Conservation (phyloP, 2,329 filamentous ascomycete genomes). For the Ceratocystis cubensis region DNA sequence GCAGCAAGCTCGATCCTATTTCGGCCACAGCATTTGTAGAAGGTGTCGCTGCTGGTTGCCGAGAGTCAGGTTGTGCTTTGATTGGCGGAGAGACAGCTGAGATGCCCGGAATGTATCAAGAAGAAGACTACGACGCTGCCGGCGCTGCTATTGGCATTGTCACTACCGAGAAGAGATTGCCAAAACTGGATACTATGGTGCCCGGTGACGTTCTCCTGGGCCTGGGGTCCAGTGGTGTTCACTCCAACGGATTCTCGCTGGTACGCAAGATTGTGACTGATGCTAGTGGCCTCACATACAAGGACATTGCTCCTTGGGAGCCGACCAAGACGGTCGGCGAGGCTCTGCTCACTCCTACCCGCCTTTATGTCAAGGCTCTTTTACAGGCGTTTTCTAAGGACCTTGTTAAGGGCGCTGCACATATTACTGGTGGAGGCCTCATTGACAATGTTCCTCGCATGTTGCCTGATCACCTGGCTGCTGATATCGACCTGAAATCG, state of each 20-base stretch:
- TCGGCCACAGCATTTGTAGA: slow-evolving; percentile 76
- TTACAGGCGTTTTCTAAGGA: slow-evolving; percentile 50
- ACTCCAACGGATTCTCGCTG: slow-evolving; percentile 97
- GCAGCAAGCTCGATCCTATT: slow-evolving; percentile 69
- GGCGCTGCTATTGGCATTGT: slow-evolving; percentile 84
- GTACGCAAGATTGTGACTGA: slow-evolving; percentile 71
- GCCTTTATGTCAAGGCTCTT: slow-evolving; percentile 81
- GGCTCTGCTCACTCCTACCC: slow-evolving; percentile 74
- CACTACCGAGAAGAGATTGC: slow-evolving; percentile 54
- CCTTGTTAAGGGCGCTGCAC: slow-evolving; percentile 80
- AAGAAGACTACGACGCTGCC: slow-evolving; percentile 83
- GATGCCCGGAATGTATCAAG: slow-evolving; percentile 90
- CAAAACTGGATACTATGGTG: slow-evolving; percentile 61
- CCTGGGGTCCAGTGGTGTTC: slow-evolving; percentile 71
- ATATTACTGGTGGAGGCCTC: slow-evolving; percentile 92
- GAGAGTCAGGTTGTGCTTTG: slow-evolving; percentile 71
- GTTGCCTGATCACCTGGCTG: slow-evolving; percentile 66
- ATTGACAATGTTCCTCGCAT: slow-evolving; percentile 90
- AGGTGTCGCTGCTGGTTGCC: slow-evolving; percentile 79
- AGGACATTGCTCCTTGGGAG: slow-evolving; percentile 66
- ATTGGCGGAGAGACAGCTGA: slow-evolving; percentile 97
- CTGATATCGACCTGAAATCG: slow-evolving; percentile 61
- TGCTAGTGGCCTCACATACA: slow-evolving; percentile 56
- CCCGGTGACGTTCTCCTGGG: slow-evolving; percentile 77
- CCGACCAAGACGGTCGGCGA: slow-evolving; percentile 50